Percentiles rank a stretch among this genome's conserved stretches.
These are phyloP conservation scores for Chamaenerion angustifolium DNA, from an alignment of 345 rosid species.

Conservation along the genomic window DNA sequence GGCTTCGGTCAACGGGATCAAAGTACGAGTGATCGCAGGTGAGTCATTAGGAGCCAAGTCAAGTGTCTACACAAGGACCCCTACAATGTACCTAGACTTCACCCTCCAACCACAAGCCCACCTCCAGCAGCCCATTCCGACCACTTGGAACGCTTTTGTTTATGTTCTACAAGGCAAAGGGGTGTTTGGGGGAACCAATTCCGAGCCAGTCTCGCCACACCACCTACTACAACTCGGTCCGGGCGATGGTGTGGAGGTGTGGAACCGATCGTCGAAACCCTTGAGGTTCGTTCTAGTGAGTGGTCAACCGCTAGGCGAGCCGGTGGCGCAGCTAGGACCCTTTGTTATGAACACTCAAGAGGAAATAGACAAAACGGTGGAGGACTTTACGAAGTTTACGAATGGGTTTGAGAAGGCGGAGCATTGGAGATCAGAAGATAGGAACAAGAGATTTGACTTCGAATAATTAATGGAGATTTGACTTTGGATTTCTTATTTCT, in stretches of 20 bases:
- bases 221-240: slow-evolving; percentile 39
- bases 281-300: slow-evolving; percentile 41
- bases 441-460: no score
- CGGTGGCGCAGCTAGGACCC: slow-evolving; percentile 3
- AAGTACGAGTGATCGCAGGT: slow-evolving; percentile 74
- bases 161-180: slow-evolving; percentile 76
- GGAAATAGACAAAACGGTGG: slow-evolving; percentile 2
- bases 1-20: slow-evolving; percentile 44
- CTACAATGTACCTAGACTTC: slow-evolving; percentile 89
- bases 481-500: no score
- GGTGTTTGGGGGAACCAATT: slow-evolving; percentile 29
- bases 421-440: no score
- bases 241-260: slow-evolving; percentile 56
- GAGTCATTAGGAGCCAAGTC: slow-evolving; percentile 66
- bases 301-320: slow-evolving; percentile 1
- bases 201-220: slow-evolving; percentile 30
- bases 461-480: no score
- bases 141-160: slow-evolving; percentile 58
- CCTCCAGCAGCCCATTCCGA: slow-evolving; percentile 48
- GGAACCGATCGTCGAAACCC: slow-evolving; percentile 47
- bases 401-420: slow-evolving; percentile 6
- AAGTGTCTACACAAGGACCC: slow-evolving; percentile 66
- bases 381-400: background rate
- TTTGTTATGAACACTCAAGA: slow-evolving; percentile 7
- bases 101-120: slow-evolving; percentile 50